Evolutionary conservation across 2,329 filamentous ascomycete genomes (phyloP), one percentile per base, ranked within the genome.

Genomic region (Ascochyta pisi): DNA sequence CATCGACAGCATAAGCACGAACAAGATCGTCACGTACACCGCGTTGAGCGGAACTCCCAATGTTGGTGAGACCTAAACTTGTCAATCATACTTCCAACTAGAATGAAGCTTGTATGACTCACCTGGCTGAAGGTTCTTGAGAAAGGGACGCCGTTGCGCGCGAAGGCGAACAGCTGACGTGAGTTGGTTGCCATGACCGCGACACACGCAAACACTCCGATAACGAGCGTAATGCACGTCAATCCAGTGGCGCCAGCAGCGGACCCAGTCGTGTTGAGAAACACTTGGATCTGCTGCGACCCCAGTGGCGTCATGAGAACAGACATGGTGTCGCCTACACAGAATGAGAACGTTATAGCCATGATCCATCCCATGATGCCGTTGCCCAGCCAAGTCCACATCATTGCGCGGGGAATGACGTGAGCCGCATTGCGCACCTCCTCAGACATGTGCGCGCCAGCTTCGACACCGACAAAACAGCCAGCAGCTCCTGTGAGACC

Each of bases 341-440:
- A 55, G 27, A 58, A 62, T 39, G 41, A 58, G 27, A 68, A 63
- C 0, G 62, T 67, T 6, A 64, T 54, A 27, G 57, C 45, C 66
- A 76, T 74, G 49, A 73, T 55, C 22, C 74, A 66, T 22, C 74
- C 76, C 39, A 76, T 62, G 4, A 67, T 26, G 6, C 74, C 74
- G 46, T 77, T 78, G 6, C 74, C 58, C 12, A 74, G 37, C 42
- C 72, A 61, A 0, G 73, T 76, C 23, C 65, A 66, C 23, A 78
- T 66, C 73, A 78, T 78, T 15, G 72, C 74, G 6, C 67, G 62
- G 2, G 77, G 77, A 35, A 74, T 50, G 3, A 58, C 55, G 23
- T 54, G 53, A 0, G 65, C 58, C 0, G 71, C 71, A 29, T 73
- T 60, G 12, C 62, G 60, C 6, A 73, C 50, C 45, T 74, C 71